Evolutionary conservation across 2,329 filamentous ascomycete species (phyloP), one percentile per base, ranked within the genome.

Genomic region (Stemphylium beticola): DNA sequence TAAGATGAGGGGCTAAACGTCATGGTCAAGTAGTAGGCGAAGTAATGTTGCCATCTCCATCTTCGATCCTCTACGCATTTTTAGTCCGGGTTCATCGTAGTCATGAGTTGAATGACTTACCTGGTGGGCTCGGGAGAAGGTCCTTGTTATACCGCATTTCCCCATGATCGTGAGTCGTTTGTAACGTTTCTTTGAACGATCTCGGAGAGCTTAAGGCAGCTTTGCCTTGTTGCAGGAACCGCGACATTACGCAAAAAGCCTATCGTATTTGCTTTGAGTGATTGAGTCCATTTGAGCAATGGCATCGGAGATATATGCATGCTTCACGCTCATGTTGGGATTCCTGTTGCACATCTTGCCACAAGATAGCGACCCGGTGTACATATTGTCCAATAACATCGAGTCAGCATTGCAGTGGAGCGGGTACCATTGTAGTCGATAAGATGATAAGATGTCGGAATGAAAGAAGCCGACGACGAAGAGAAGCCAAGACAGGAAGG

Each of bases 161-260:
- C 15, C 43, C 44, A 40, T 59, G 53, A 31, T 45, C 48, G 9
- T 22, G 40, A 6, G 57, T 59, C 8, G 42, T 55, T 18, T 50
- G 49, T 12, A 49, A 14, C 24, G 49, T 45, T 12, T 51, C 42
- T 33, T 60, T 53, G 49, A 55, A 45, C 2, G 45, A 56, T 77
- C 77, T 49, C 77, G 78, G 59, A 32, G 57, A 60, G 34, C 45
- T 43, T 10, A 57, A 47, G 17, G 34, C 50, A 44, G n/a, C 46
- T 47, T 53, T 51, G 51, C 61, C 56, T 60, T 42, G 56, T 53
- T 43, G 54, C 54, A 38, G n/a, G 54, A 65, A n/a, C 49, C 55
- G 32, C 48, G 51, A 29, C 58, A 66, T 46, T 46, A 48, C 53
- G 56, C 62, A 38, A 52, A 57, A 36, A 15, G 57, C 61, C 63